Conservation (phyloP, 345 rosid genomes). For the Schrenkiella parvula region DNA sequence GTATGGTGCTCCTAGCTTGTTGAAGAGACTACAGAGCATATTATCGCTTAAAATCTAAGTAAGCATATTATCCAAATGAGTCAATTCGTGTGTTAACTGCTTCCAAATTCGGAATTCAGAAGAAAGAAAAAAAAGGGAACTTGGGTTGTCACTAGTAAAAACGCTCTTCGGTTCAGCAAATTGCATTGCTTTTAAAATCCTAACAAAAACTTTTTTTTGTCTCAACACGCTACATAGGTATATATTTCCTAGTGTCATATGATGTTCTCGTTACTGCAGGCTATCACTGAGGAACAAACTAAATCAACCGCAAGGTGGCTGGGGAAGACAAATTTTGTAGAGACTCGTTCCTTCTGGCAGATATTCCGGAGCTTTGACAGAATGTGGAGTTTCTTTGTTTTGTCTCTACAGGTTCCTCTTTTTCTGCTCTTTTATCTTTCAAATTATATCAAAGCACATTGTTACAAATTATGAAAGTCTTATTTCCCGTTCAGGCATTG, state of each 20-base stretch:
- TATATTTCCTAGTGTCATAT: not conserved
- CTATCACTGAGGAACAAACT: slow-evolving; percentile 34
- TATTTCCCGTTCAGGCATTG: slow-evolving; percentile 64
- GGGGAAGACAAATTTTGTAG: slow-evolving; percentile 91
- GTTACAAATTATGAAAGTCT: not conserved
- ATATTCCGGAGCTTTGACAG: slow-evolving; percentile 95
- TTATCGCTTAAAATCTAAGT: slow-evolving; percentile 27
- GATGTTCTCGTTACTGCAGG: slow-evolving; percentile 39
- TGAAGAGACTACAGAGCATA: slow-evolving; percentile 31
- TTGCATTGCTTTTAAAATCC: slow-evolving; percentile 13
- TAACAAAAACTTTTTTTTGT: not conserved
- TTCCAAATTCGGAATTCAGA: not conserved
- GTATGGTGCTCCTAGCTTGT: slow-evolving; percentile 35
- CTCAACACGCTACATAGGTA: not conserved
- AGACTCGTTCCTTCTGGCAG: slow-evolving; percentile 95
- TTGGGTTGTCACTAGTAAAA: slow-evolving; percentile 10
- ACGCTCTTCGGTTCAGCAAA: not conserved
- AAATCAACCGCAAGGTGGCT: slow-evolving; percentile 58
- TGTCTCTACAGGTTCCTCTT: slow-evolving; percentile 79
- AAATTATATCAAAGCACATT: not conserved
- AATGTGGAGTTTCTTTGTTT: slow-evolving; percentile 91
- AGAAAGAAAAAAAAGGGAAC: too few species aligned
- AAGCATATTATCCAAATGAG: slow-evolving; percentile 25
- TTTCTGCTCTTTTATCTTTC: slow-evolving; percentile 20
- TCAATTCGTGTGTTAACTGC: not conserved